Conservation (phyloP, 2,329 filamentous ascomycete genomes). For the Botrytis porri region DNA sequence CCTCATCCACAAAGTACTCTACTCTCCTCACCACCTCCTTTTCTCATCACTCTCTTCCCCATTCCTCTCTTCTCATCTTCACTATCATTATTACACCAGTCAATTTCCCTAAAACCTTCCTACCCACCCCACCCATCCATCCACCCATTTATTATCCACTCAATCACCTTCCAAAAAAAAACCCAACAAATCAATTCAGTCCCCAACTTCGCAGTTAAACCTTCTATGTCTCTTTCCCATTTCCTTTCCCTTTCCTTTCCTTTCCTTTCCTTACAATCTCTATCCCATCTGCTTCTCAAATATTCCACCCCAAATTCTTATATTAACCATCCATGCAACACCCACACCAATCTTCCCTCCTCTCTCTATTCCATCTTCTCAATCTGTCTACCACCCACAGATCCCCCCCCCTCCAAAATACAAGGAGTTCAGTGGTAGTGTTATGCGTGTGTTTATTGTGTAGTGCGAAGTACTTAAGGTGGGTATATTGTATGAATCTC, state of each 20-base stretch:
- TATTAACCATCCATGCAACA: neutral
- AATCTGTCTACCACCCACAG: neutral
- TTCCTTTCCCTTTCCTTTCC: neutral
- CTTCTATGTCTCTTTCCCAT: neutral
- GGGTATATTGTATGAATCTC: constrained; percentile 19
- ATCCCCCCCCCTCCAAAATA: neutral
- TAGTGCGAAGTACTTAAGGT: neutral
- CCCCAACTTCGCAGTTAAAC: constrained; percentile 6
- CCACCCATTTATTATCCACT: constrained; percentile 13
- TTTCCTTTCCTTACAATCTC: neutral
- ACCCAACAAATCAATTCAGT: neutral
- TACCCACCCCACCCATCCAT: neutral
- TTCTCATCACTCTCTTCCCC: neutral
- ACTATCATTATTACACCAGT: constrained; percentile 14
- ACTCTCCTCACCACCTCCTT: neutral
- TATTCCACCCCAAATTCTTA: neutral
- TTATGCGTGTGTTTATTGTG: neutral
- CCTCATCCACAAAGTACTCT: neutral
- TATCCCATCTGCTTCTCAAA: constrained; percentile 1
- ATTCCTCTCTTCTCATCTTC: neutral
- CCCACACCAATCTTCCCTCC: constrained; percentile 4
- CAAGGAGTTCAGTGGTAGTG: constrained; percentile 1
- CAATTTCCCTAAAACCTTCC: neutral
- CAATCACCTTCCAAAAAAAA: neutral
- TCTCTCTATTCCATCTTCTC: neutral